Evolutionary conservation across 148 eudicot species (phyloP).

Genomic region (Fallopia convolvulus): DNA sequence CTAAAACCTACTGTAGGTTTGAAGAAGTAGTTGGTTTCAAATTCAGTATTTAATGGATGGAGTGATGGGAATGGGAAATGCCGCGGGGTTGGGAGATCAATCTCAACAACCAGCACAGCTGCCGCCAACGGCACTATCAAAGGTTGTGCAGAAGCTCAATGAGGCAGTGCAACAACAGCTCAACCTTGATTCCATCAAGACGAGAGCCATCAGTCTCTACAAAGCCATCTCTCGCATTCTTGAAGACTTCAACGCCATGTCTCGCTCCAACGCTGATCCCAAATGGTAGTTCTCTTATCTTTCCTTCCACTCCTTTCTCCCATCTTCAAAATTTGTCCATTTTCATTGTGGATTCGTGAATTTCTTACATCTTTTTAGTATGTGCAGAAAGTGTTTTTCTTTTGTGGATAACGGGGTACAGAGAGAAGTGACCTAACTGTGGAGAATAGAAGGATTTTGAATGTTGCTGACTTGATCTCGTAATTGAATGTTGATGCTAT

Average conservation of each 20-base stretch:
- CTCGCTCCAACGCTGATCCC: slow-evolving; percentile 64
- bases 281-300: slow-evolving; percentile 45
- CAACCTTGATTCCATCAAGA: slow-evolving; percentile 74
- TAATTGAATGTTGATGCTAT: background rate
- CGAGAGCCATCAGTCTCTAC: slow-evolving; percentile 67
- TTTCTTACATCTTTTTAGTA: background rate
- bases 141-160: slow-evolving; percentile 58
- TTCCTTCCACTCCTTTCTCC: background rate
- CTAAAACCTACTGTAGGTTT: background rate
- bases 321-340: background rate
- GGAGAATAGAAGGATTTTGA: background rate
- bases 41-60: slow-evolving; percentile 1
- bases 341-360: background rate
- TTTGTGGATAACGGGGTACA: background rate
- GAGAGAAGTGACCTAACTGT: background rate
- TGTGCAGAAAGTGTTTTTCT: background rate
- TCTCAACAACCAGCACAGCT: slow-evolving; percentile 29
- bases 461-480: background rate
- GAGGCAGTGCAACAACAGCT: slow-evolving; percentile 69
- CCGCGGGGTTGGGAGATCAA: slow-evolving; percentile 17
- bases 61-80: background rate
- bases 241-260: slow-evolving; percentile 55
- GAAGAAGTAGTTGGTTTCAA: background rate
- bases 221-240: slow-evolving; percentile 84
- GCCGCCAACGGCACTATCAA: slow-evolving; percentile 17